Evolutionary conservation across 768 basidiomycete genomes (phyloP), one percentile per base, ranked within the genome.

Genomic region (Rhodotorula diobovata): DNA sequence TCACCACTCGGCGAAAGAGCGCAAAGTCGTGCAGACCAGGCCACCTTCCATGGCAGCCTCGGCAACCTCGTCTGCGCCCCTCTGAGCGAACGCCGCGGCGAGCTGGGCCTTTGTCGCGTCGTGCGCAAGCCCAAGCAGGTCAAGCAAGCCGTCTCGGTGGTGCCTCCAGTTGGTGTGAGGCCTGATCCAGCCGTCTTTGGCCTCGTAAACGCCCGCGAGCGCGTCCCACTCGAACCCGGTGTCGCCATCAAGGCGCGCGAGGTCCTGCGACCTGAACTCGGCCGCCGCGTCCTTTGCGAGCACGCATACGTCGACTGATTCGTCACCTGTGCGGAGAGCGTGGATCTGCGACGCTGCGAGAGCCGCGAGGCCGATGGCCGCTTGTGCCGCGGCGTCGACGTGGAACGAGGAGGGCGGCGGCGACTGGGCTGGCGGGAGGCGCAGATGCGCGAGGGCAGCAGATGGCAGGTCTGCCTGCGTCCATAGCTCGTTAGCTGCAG

Each of bases 121-220:
- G 79, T 77, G 32, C 71, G 77, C 62, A 84, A 79, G 20, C 74
- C 51, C 18, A 10, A 87, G 80, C 55, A 86, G 82, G n/a, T 80
- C 72, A 1, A 87, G 77, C 55, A 87, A 83, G 14, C 85, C 86
- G 21, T 79, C 78, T 34, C 84, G 81, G 73, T 88, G 86, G 68
- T 87, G 87, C 48, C 86, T 85, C 76, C 87, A 88, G 66, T 87
- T 87, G 30, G 87, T 86, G 70, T 88, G 87, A 20, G 86, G 83
- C 39, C 87, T 82, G 25, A 87, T 84, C 72, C 80, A 85, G 55
- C 82, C 73, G 68, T 85, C 84, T 67, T 83, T 84, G n/a, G 86
- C 86, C 48, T 79, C 76, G 74, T 87, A 87, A 0, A 85, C 61
- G 1, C 86, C 87, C 2, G 84, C 85, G 21, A 87, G 81, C 14